phyloP scores from a whole-genome alignment of 139 green algal genomes.

The Chlorokybus atmophyticus region DNA sequence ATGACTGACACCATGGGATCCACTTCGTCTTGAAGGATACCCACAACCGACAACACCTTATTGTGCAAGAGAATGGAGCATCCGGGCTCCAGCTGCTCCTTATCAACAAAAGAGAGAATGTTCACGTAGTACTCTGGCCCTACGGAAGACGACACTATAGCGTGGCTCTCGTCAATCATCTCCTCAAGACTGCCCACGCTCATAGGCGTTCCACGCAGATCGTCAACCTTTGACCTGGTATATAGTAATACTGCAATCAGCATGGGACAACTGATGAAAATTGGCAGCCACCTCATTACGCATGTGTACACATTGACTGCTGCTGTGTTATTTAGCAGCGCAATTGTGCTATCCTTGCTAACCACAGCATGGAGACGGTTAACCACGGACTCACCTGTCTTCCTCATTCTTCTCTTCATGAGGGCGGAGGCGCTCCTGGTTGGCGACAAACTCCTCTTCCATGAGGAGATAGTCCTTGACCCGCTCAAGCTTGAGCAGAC shows the following conservation, averaged over 20 bases:
- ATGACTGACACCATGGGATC: slow-evolving; percentile 98
- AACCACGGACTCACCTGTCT: no score
- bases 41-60: slow-evolving; percentile 91
- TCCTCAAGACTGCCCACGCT: slow-evolving; percentile 92
- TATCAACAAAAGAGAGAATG: slow-evolving; percentile 97
- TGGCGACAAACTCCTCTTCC: slow-evolving; percentile 97
- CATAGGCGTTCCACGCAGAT: slow-evolving; percentile 83
- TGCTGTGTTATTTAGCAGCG: no score
- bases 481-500: slow-evolving; percentile 92
- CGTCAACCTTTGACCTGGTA: slow-evolving; percentile 71
- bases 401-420: slow-evolving; percentile 88
- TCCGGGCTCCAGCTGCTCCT: slow-evolving; percentile 94
- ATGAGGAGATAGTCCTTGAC: slow-evolving; percentile 99
- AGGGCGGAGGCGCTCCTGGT: slow-evolving; percentile 76
- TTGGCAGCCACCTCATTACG: no score
- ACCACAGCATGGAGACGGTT: slow-evolving; percentile 50
- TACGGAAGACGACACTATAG: slow-evolving; percentile 83
- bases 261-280: not conserved
- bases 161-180: slow-evolving; percentile 99
- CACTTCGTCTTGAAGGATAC: slow-evolving; percentile 89
- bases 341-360: no score
- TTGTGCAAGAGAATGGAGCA: slow-evolving; percentile 95
- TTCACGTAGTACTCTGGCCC: slow-evolving; percentile 98
- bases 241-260: slow-evolving; percentile 3
- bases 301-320: no score